Conservation (phyloP, 495 filamentous ascomycete genomes). For the Talaromyces nanjingensis region DNA sequence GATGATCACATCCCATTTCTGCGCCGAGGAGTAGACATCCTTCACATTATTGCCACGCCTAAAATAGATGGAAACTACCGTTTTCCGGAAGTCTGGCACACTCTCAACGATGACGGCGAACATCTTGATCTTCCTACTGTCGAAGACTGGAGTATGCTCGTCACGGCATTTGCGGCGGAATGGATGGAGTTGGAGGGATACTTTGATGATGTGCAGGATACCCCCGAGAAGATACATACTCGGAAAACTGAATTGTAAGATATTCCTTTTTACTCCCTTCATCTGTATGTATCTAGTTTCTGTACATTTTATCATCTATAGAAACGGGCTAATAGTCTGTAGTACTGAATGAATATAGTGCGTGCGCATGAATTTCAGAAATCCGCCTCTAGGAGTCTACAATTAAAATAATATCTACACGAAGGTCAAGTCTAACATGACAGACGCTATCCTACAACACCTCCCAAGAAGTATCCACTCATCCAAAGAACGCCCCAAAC, state of each 20-base stretch:
- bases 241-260: conserved; percentile 44
- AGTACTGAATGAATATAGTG: neutral
- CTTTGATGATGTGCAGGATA: conserved; percentile 27
- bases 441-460: conserved; percentile 3
- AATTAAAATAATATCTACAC: conserved; percentile 14
- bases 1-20: conserved; percentile 94
- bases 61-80: conserved; percentile 13
- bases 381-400: neutral
- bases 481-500: conserved; percentile 43
- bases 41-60: conserved; percentile 78
- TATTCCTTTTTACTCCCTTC: conserved; percentile 13
- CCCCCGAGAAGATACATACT: conserved; percentile 6
- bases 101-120: conserved; percentile 71
- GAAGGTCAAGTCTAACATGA: conserved; percentile 8
- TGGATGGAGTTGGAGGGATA: conserved; percentile 88
- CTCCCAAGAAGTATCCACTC: conserved; percentile 41
- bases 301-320: neutral
- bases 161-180: conserved; percentile 80
- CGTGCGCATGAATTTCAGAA: neutral
- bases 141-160: conserved; percentile 78
- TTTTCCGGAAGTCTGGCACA: conserved; percentile 88
- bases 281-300: conserved; percentile 4
- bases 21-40: conserved; percentile 70
- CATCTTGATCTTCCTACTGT: conserved; percentile 80
- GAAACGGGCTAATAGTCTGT: neutral